A percentile compares a stretch with the other conserved stretches of the same genome.
phyloP scores from a whole-genome alignment of 805 yeast genomes.

The Cyberlindnera mycetangii region DNA sequence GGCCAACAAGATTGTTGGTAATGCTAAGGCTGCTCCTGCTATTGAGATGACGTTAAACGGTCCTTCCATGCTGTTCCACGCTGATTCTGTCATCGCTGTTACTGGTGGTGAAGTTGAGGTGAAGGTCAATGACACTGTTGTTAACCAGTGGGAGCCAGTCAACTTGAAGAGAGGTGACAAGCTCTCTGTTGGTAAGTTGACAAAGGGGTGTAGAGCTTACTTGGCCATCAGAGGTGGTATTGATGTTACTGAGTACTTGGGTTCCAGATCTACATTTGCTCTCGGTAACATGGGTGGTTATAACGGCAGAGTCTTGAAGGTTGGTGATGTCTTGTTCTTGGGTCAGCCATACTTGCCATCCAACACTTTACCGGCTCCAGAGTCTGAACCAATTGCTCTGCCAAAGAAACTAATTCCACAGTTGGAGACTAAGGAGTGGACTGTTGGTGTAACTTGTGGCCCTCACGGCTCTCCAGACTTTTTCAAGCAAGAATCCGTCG shows the following conservation, averaged over 20 bases:
- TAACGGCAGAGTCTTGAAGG: constrained; percentile 87
- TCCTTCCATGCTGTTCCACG: constrained; percentile 83
- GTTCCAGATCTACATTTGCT: constrained; percentile 96
- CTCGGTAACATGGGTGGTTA: constrained; percentile 90
- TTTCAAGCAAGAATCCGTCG: constrained; percentile 71
- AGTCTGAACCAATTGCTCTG: constrained; percentile 55
- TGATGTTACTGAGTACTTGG: constrained; percentile 90
- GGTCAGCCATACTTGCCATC: constrained; percentile 72
- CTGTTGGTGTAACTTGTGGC: constrained; percentile 91
- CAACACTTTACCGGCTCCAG: constrained; percentile 71
- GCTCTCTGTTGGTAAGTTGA: constrained; percentile 75
- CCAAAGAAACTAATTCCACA: constrained; percentile 44
- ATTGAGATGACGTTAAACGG: constrained; percentile 87
- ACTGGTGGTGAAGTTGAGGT: constrained; percentile 83
- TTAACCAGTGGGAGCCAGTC: constrained; percentile 72
- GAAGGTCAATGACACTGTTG: constrained; percentile 56
- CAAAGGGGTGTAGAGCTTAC: constrained; percentile 85
- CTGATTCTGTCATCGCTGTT: constrained; percentile 70
- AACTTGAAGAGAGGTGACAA: constrained; percentile 70
- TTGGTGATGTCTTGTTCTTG: constrained; percentile 87
- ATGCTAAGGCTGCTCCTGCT: constrained; percentile 78
- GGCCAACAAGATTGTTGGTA: constrained; percentile 91
- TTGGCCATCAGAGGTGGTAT: constrained; percentile 90
- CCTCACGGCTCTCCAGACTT: constrained; percentile 98
- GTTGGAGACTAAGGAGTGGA: constrained; percentile 50